These are phyloP conservation scores for Daldinia childiae DNA, from an alignment of 495 filamentous ascomycete genomes.

Conservation along the genomic window DNA sequence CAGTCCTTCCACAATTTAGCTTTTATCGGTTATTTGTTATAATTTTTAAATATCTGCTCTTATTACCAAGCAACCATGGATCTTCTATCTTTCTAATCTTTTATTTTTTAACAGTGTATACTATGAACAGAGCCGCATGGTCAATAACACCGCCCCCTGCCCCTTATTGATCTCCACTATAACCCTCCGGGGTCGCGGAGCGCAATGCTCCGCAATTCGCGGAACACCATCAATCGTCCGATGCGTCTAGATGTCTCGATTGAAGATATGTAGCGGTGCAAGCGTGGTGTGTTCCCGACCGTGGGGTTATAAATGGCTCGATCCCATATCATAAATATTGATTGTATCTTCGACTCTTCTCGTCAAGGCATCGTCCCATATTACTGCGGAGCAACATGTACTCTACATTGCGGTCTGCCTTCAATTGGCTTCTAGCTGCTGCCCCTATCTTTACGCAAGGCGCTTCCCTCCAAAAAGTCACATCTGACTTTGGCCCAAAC, in stretches of 20 bases:
- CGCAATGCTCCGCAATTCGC: constrained; percentile 27
- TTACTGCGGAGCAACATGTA: constrained; percentile 13
- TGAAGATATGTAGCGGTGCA: neutral
- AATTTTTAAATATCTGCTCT: no score
- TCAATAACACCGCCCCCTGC: neutral
- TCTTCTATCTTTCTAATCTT: no score
- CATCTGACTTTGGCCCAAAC: constrained; percentile 55
- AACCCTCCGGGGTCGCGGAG: constrained; percentile 20
- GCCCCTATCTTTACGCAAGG: constrained; percentile 22
- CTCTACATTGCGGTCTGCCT: neutral
- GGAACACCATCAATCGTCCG: constrained; percentile 1
- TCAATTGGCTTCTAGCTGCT: constrained; percentile 18
- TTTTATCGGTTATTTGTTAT: no score
- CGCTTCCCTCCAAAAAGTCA: constrained; percentile 49
- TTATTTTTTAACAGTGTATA: neutral
- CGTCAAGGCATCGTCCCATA: neutral
- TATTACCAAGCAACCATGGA: no score
- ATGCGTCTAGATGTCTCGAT: constrained; percentile 4
- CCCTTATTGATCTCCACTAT: constrained; percentile 6
- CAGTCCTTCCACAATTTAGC: no score
- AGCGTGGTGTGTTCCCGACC: neutral
- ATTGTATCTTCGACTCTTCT: neutral
- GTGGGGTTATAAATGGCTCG: constrained; percentile 3
- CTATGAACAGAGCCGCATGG: constrained; percentile 5
- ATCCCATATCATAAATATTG: neutral